Base-by-base conservation (phyloP, 192 early-diverging fungal genomes). In the Endogone sp. region DNA sequence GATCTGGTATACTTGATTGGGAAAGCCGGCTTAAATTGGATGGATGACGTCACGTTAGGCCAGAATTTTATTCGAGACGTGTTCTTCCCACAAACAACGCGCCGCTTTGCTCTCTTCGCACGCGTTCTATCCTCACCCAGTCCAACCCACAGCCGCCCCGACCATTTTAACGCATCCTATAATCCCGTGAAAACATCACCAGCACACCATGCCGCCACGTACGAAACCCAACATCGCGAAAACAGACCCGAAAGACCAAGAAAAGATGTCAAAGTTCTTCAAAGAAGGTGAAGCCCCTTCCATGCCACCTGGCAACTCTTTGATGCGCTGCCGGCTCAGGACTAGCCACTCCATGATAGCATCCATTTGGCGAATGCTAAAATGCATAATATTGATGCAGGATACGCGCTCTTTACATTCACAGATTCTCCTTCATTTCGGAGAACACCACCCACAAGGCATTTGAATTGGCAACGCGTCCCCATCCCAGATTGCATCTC, bases 251-350 rank as follows among this genome's bases (percentile, higher is more conserved):
- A 67, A 73, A 58, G 71, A 63, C 27, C 70, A 76, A 25, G 68
- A 60, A 60, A 62, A 68, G 2, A 63, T 71, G 25, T 68, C 75
- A 22, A 63, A 68, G 31, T 76, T 71, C 59, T 63, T 71, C 29
- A 67, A 67, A 64, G 75, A 76, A 76, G 75, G 75, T 76, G 22
- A 55, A 9, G 28, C n/a, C 23, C 21, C 31, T 21, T 9, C 20
- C 49, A 56, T 44, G 20, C 65, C 56, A 13, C 20, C 54, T 67
- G 8, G 16, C 11, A 6, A 56, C 9, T 6, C 37, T 49, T 49
- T 16, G 37, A 49, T 49, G 37, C 6, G 37, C 37, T 16, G 16
- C 37, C 37, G 6, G 6, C 9, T 11, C 49, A 58, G 29, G 58
- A 59, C n/a, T 26, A 62, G 24, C 60, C n/a, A 9, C 27, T 30